Base-by-base conservation (phyloP, 2,329 filamentous ascomycete genomes). In the Fusarium albidum region DNA sequence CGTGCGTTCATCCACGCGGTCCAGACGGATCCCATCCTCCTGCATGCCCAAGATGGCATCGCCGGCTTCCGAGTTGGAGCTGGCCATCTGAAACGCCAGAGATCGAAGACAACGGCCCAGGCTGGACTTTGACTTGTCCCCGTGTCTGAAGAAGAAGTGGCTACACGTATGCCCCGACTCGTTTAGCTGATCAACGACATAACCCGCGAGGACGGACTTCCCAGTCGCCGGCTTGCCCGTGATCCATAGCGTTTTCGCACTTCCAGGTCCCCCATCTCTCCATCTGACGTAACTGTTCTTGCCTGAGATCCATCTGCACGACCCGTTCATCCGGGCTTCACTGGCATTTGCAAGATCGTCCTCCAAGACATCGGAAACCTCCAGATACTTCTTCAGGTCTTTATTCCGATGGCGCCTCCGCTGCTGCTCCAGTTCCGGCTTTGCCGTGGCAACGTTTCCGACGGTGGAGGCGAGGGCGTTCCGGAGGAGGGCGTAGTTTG, bases 401-500 rank as follows among this genome's bases (percentile, higher is more conserved):
- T 59, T 53, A 27, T 52, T 41, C 21, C 14, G 40, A 7, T 55
- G 42, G 21, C 33, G 49, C 43, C 31, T 56, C 18, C 50, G 15
- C 17, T 38, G 34, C 15, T 38, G 40, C 35, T 45, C 31, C 17
- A 33, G 25, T 27, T 46, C 42, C 17, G 49, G 42, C 26, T 41
- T 45, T 49, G 7, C 39, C 6, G 42, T 43, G 10, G 31, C 14
- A 33, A 56, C 48, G 5, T 44, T 15, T 66, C 41, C 9, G 49
- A 59, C 51, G 11, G 57, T 61, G 9, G 42, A 59, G 31, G 59
- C 68, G 14, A 75, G 59, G 3, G 67, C 59, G 37, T 73, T 69
- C 32, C 67, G 50, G 2, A 75, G 64, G 8, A 59, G 52, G 6
- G 65, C 49, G 40, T 79, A 79, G 44, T 74, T 73, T 1, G 73